Conservation (phyloP, 257 asterid genomes). For the Nicotiana noctiflora region DNA sequence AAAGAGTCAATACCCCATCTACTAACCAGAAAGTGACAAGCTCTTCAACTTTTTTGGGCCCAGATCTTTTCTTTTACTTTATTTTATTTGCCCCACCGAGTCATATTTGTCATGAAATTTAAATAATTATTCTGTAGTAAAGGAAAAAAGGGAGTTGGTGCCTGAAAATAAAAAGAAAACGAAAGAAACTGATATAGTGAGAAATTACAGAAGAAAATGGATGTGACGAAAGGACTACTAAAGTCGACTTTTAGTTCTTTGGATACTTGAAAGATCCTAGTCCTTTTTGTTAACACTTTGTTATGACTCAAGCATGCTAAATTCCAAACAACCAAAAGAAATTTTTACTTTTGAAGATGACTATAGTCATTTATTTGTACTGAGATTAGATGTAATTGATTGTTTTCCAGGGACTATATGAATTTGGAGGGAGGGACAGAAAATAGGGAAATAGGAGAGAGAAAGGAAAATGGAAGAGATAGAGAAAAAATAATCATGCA, state of each 20-base stretch:
- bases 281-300: not conserved
- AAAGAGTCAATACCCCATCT: constrained; percentile 18
- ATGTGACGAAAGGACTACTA: not conserved
- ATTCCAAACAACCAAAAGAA: too few species aligned
- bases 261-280: not conserved
- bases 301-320: not conserved
- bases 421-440: too few species aligned
- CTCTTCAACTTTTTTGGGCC: constrained; percentile 17
- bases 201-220: not conserved
- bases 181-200: not conserved
- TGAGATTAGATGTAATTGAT: too few species aligned
- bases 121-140: not conserved
- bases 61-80: constrained; percentile 7
- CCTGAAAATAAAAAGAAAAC: not conserved
- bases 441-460: too few species aligned
- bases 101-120: not conserved
- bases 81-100: not conserved
- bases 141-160: not conserved
- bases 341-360: too few species aligned
- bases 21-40: not conserved
- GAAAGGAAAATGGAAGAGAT: too few species aligned
- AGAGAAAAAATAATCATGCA: too few species aligned
- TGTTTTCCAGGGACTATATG: too few species aligned
- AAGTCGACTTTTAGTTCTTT: not conserved
- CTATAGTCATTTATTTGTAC: too few species aligned